Base-by-base conservation (phyloP, 2,329 filamentous ascomycete species). In the Diaporthe caulivora region DNA sequence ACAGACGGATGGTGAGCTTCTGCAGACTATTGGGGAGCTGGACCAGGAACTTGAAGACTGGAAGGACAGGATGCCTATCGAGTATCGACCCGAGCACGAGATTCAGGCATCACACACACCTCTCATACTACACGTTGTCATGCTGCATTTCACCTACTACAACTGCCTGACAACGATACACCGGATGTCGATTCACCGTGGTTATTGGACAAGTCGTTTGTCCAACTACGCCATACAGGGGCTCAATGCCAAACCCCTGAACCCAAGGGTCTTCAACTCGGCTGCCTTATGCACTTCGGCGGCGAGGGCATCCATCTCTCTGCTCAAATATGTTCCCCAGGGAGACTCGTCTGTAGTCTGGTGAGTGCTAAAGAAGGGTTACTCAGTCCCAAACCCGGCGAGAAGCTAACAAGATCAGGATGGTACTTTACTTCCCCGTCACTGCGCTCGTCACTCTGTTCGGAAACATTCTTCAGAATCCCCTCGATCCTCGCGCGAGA, bases 121-220 rank as follows among this genome's bases (percentile, higher is more conserved):
- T 0, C 87, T 98, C n/a, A 95, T 98, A 26, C 87, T 99, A 26
- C 96, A 98, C 77, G 91, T 99, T 69, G 95, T 98, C 75, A 94
- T 98, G 81, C 86, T 99, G 73, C 97, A 99, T 82, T 97, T 99
- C 79, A 93, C 95, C 1, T 99, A 99, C 83, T 98, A 98, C 86
- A 99, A 99, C 82, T 98, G 95, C 79, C 85, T 99, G 68, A 98
- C 96, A 0, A 99, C 97, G 0, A 98, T 99, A 76, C 97, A 99
- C 82, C 94, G 97, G 68, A 99, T 98, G 97, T 97, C 95, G 54
- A 94, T 98, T 40, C 97, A 98, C 79, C 95, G 98, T 80, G 97
- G 97, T 18, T 98, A 98, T 84, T 99, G 97, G 97, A 98, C 96
- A 1, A 98, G 94, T 80, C 91, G 97, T 49, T 85, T 99, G 53